These are phyloP conservation scores for Penicillium sp. DNA, from an alignment of 2,329 filamentous ascomycete genomes.

Conservation along the genomic window DNA sequence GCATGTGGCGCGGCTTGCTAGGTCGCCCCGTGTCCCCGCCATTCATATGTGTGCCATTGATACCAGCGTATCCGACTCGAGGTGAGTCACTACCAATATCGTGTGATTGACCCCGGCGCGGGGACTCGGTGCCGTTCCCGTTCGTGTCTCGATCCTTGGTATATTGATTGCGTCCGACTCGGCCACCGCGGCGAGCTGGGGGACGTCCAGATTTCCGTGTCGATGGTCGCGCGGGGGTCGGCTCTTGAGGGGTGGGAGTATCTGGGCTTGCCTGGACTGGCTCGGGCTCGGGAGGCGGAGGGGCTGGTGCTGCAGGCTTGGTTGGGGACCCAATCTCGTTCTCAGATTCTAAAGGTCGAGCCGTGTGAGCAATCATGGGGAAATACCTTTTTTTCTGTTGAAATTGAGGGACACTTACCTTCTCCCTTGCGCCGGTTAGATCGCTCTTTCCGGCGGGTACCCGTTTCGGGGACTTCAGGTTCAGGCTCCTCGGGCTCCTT, in stretches of 20 bases:
- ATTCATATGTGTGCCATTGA: constrained; percentile 59
- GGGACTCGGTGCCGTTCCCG: constrained; percentile 55
- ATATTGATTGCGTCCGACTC: constrained; percentile 78
- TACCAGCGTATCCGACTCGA: constrained; percentile 37
- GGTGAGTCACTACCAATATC: constrained; percentile 49
- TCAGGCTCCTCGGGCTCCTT: constrained; percentile 69
- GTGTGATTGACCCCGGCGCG: constrained; percentile 49
- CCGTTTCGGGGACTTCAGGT: constrained; percentile 73
- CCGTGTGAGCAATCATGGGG: constrained; percentile 43
- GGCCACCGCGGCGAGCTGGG: constrained; percentile 68
- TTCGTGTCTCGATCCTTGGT: constrained; percentile 74
- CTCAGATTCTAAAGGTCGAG: constrained; percentile 66
- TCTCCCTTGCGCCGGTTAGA: constrained; percentile 81
- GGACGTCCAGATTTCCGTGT: constrained; percentile 68
- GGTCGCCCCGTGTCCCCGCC: constrained; percentile 63
- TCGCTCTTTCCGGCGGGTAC: constrained; percentile 79
- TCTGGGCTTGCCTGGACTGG: constrained; percentile 52
- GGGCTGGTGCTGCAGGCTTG: constrained; percentile 38
- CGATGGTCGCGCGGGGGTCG: constrained; percentile 46
- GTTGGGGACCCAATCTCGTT: constrained; percentile 67
- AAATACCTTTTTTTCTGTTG: background rate
- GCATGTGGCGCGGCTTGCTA: constrained; percentile 65
- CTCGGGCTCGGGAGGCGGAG: constrained; percentile 46
- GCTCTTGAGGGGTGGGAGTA: constrained; percentile 48
- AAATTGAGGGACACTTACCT: constrained; percentile 59